Conservation (phyloP, 306 rosid species). For the Prunus mira region DNA sequence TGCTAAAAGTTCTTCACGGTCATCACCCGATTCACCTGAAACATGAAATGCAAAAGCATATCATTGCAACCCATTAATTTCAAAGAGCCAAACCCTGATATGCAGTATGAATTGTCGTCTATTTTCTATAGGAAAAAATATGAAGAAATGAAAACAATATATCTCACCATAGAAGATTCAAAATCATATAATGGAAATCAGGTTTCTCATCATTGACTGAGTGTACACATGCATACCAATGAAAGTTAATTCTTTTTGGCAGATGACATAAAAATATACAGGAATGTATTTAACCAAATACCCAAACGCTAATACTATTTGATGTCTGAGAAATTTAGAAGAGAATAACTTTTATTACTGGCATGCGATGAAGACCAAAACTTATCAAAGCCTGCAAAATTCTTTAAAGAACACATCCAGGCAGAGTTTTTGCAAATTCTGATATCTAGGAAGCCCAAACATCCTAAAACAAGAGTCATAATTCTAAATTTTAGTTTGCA, state of each 20-base stretch:
- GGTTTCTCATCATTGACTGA: not conserved
- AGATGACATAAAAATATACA: not conserved
- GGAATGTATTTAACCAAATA: not conserved
- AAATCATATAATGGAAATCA: not conserved
- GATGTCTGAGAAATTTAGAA: not conserved
- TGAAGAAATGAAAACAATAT: not conserved
- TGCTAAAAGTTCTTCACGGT: constrained; percentile 60
- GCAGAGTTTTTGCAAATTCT: not conserved
- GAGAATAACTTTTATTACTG: not conserved
- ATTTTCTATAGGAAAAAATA: not conserved
- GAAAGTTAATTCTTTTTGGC: not conserved
- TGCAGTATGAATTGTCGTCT: not conserved
- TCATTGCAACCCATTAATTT: constrained; percentile 12
- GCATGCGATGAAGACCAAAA: not conserved
- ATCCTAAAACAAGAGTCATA: not conserved
- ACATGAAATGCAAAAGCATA: constrained; percentile 26
- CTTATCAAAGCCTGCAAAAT: not conserved
- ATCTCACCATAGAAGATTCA: not conserved
- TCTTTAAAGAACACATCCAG: not conserved
- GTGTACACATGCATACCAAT: constrained; percentile 1
- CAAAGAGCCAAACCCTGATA: not conserved
- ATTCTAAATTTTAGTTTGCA: not conserved
- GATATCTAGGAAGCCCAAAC: not conserved
- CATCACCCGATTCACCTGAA: constrained; percentile 69
- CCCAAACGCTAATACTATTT: not conserved